These are phyloP conservation scores for Cyathus striatus DNA, from an alignment of 768 basidiomycete genomes.

Conservation along the genomic window DNA sequence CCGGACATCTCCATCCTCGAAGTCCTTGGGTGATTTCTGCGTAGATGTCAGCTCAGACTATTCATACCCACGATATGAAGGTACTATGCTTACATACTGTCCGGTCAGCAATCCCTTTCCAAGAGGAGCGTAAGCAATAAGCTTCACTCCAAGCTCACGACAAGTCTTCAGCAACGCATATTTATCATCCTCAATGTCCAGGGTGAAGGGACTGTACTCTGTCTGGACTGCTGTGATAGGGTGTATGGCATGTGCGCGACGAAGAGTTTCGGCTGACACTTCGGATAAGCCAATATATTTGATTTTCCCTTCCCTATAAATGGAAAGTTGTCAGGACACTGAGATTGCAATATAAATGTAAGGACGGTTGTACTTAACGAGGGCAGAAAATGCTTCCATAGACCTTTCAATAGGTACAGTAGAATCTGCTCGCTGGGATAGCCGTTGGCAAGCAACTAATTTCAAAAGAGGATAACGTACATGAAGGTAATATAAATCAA, in stretches of 20 bases:
- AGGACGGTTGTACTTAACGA: constrained; percentile 36
- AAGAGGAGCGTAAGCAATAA: constrained; percentile 49
- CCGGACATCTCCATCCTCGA: constrained; percentile 36
- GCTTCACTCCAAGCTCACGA: constrained; percentile 42
- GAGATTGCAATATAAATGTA: too few species aligned
- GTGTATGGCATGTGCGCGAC: constrained; percentile 45
- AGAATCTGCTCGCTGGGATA: constrained; percentile 27
- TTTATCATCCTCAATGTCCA: constrained; percentile 40
- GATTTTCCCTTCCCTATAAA: constrained; percentile 32
- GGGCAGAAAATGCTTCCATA: constrained; percentile 44
- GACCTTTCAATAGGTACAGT: constrained; percentile 45
- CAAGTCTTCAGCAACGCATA: constrained; percentile 36
- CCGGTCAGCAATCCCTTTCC: constrained; percentile 50
- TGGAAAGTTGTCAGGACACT: too few species aligned
- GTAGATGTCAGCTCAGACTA: neutral
- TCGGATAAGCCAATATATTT: constrained; percentile 51
- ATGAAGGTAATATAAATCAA: constrained; percentile 47
- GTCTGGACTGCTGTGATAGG: constrained; percentile 46
- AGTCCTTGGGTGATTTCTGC: constrained; percentile 29
- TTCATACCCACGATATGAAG: neutral
- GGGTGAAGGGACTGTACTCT: constrained; percentile 46
- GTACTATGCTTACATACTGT: constrained; percentile 28
- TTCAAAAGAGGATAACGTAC: constrained; percentile 12
- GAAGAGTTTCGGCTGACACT: constrained; percentile 37
- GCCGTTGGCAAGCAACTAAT: neutral